phyloP scores from a whole-genome alignment of 169 alveolate genomes.

The Eimeria necatrix region DNA sequence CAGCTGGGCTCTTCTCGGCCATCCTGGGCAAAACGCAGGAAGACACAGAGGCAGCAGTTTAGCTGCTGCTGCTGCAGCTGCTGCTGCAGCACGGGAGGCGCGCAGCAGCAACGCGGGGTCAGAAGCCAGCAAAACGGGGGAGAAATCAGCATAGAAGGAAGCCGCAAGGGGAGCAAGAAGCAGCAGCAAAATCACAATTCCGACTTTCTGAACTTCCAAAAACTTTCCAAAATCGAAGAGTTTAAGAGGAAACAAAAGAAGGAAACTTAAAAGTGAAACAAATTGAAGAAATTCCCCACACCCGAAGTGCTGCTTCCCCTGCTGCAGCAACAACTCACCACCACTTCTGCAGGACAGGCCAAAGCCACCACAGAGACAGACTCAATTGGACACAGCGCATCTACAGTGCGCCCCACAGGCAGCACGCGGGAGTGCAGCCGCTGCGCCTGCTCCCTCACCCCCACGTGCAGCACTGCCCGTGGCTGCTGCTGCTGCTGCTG shows the following conservation, averaged over 20 bases:
- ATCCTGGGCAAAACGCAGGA: not conserved
- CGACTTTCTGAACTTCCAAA: too few relatives aligned
- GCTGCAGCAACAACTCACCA: not conserved
- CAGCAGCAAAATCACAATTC: too few relatives aligned
- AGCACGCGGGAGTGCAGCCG: conserved; percentile 50
- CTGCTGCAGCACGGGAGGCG: not conserved
- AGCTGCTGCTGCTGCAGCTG: conserved; percentile 22
- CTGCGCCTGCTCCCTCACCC: conserved; percentile 69
- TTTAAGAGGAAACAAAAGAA: not conserved
- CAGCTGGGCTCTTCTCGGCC: conserved; percentile 26
- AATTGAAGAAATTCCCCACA: not conserved
- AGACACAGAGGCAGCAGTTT: not conserved
- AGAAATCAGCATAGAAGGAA: not conserved
- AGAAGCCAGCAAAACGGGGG: not conserved
- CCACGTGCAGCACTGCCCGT: conserved; percentile 46
- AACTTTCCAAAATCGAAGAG: not conserved
- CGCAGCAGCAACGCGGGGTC: not conserved
- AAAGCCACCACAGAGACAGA: not conserved
- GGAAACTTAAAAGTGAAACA: not conserved
- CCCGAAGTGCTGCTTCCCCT: not conserved
- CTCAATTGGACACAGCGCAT: conserved; percentile 53
- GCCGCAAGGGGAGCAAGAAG: not conserved
- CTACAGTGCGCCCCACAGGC: conserved; percentile 67
- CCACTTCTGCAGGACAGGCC: conserved; percentile 65
- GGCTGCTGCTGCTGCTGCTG: not conserved